Evolutionary conservation across 129 eudicot genomes (phyloP), one percentile per base, ranked within the genome.

Genomic region (Calendula officinalis): DNA sequence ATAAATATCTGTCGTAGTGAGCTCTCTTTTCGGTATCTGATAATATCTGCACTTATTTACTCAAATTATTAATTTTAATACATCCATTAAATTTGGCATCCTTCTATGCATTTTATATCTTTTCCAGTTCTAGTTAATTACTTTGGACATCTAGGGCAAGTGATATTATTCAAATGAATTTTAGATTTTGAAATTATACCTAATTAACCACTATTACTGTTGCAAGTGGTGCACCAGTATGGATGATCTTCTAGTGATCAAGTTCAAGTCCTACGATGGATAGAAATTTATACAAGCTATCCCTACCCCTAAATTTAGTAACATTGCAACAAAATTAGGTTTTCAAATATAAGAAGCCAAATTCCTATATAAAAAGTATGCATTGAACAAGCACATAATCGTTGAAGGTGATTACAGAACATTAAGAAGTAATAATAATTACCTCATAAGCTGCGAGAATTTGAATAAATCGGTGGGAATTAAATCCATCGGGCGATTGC

Each of bases 381-480:
- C 8, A 47, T 22, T 37, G 36, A 39, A 66, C 60, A 38, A 40
- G 27, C 60, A 39, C 61, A 32, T 51, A 39, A 57, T 2, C 3
- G 32, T 69, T 43, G 22, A 49, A 49, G 16, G 40, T 15, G 6
- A 52, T 54, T 7, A 34, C 15, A 43, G 13, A 63, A 7, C 0
- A 41, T 4, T 13, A 33, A 32, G 44, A 62, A 54, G 11, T 11
- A 41, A 37, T 3, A 32, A 51, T 12, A 6, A 49, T 14, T 61
- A 88, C 98, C 96, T 91, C 89, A 62, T 92, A 92, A 49, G 98
- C 98, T 17, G 98, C 98, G 46, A 85, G 94, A 50, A 92, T 85
- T 70, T 83, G 83, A 49, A 92, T 38, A 64, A 92, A 92, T 42
- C 78, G 84, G 4, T 70, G 65, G 36, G 91, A 72, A 71, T 82